Conservation (phyloP, 2,329 filamentous ascomycete species). For the Diaporthe batatas region DNA sequence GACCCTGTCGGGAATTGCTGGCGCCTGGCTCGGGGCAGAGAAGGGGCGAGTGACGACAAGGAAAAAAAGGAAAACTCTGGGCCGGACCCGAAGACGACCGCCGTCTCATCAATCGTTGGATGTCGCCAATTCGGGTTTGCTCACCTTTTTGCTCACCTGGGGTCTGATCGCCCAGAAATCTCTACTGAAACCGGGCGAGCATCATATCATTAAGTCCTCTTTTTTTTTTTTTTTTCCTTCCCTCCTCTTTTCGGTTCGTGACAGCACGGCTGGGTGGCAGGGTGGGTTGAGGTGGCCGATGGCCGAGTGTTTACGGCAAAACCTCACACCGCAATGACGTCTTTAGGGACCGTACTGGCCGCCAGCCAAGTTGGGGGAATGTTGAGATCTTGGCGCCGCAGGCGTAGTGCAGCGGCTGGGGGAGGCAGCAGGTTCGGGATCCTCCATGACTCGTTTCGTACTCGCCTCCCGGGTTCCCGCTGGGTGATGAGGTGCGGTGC, state of each 20-base stretch:
- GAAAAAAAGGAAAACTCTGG: neutral
- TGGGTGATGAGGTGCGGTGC: constrained; percentile 13
- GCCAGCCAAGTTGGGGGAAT: constrained; percentile 18
- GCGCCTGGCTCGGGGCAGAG: neutral
- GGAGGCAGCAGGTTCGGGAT: neutral
- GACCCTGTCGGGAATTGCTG: neutral
- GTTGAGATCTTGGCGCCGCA: constrained; percentile 8
- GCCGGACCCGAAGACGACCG: constrained; percentile 3
- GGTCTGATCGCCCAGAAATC: constrained; percentile 7
- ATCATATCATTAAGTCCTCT: neutral
- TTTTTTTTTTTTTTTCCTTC: neutral
- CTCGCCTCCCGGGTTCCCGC: constrained; percentile 21
- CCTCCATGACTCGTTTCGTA: constrained; percentile 19
- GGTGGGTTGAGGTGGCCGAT: neutral
- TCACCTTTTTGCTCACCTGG: neutral
- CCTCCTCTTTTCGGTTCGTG: neutral
- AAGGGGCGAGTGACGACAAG: no score
- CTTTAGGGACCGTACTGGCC: constrained; percentile 1
- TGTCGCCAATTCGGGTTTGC: neutral
- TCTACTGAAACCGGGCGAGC: constrained; percentile 21
- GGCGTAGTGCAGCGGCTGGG: constrained; percentile 5
- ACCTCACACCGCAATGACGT: constrained; percentile 22
- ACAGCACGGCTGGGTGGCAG: neutral
- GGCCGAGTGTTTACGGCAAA: neutral
- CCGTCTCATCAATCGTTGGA: constrained; percentile 8